Base-by-base conservation (phyloP, 371 early-diverging fungal species). In the Antonospora locustae region DNA sequence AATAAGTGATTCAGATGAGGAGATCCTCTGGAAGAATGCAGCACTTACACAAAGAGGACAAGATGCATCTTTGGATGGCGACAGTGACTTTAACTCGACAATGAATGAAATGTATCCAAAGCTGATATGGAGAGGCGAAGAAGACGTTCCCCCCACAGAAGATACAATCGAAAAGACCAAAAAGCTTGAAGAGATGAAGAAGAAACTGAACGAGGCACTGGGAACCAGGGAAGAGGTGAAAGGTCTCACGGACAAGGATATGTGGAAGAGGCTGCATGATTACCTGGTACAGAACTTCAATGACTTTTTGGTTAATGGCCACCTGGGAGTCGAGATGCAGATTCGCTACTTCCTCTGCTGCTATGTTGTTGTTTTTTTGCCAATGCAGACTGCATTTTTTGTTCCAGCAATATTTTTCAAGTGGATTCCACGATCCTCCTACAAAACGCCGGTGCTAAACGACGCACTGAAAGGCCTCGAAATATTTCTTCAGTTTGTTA, bases 401-500 rank as follows among this genome's bases (percentile, higher is more conserved):
- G 40, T 65, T 17, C 66, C 66, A 23, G 44, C 49, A 9, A 32
- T 34, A 38, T 56, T 50, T 46, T 46, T 23, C 1, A 17, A 30
- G 1, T 11, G 59, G n/a, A 50, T 65, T 25, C 66, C 66, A n/a
- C 50, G 54, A 44, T 46, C 49, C 20, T 27, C 51, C 14, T 43
- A 55, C 29, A 48, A 61, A 49, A 40, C 51, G 12, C 55, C 60
- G 0, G 47, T 65, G 16, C 9, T 65, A 27, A 7, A 9, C 22
- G 61, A 65, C 34, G 41, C 29, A 12, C 19, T 65, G 12, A 61
- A 19, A 39, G 50, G 37, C 22, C 39, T 65, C 24, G 45, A 65
- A 38, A 51, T 22, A 12, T 65, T 65, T 44, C 37, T 65, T 14
- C 43, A 29, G 14, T 60, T 65, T 61, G 64, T 55, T 38, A 65